Conservation (phyloP, 441 rosid species). For the Pelargonium australe region DNA sequence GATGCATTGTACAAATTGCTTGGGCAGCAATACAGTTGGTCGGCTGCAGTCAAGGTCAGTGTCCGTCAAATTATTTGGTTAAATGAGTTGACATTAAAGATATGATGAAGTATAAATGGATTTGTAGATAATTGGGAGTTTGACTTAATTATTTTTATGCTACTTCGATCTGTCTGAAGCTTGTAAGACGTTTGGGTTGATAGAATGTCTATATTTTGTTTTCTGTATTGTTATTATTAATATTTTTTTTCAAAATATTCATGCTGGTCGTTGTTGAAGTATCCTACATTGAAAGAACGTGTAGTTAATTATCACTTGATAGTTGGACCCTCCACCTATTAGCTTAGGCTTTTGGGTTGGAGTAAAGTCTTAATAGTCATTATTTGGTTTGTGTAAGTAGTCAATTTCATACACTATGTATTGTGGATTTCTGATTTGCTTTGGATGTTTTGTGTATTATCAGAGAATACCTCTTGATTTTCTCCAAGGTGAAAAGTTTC, state of each 20-base stretch:
- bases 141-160: background rate
- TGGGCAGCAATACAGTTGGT: slow-evolving; percentile 65
- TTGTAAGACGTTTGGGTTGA: background rate
- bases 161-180: background rate
- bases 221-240: background rate
- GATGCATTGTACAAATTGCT: slow-evolving; percentile 75
- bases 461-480: slow-evolving; percentile 99
- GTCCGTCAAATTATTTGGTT: background rate
- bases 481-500: slow-evolving; percentile 75
- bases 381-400: background rate
- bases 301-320: background rate
- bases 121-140: background rate
- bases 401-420: background rate
- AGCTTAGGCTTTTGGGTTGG: background rate
- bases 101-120: slow-evolving; percentile 1
- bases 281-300: background rate
- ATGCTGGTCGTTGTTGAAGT: background rate
- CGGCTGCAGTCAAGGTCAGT: slow-evolving; percentile 94
- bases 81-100: background rate
- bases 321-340: background rate
- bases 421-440: slow-evolving; percentile 4
- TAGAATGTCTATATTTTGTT: background rate
- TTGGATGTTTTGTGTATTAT: slow-evolving; percentile 17
- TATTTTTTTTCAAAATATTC: background rate
- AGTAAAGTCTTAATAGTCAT: background rate